phyloP scores from a whole-genome alignment of 2,329 filamentous ascomycete genomes.

The Fusarium irregulare region DNA sequence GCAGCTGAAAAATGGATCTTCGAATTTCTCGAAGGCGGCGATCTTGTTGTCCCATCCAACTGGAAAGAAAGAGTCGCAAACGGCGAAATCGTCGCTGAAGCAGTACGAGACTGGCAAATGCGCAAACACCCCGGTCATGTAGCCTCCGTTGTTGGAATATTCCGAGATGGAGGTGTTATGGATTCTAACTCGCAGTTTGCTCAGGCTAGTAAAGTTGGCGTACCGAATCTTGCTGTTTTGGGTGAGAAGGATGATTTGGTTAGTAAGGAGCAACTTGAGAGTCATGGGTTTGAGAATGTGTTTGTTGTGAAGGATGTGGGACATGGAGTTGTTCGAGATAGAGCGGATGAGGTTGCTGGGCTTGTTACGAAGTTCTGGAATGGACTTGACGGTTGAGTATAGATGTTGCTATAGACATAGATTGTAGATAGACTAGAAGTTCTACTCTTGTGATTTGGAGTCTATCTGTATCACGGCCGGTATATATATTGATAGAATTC shows the following conservation, averaged over 20 bases:
- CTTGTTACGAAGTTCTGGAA: slow-evolving; percentile 38
- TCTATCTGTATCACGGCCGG: too few species aligned
- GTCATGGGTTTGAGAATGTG: slow-evolving; percentile 37
- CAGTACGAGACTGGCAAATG: slow-evolving; percentile 61
- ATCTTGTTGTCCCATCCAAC: slow-evolving; percentile 54
- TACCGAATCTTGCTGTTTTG: slow-evolving; percentile 34
- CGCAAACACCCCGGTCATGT: slow-evolving; percentile 58
- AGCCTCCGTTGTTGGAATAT: slow-evolving; percentile 58
- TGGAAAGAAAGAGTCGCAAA: slow-evolving; percentile 56
- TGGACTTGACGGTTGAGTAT: background rate
- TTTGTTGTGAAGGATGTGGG: slow-evolving; percentile 30
- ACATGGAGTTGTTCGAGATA: slow-evolving; percentile 44
- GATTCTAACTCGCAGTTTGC: slow-evolving; percentile 47
- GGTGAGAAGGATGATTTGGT: slow-evolving; percentile 44
- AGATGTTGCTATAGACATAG: background rate
- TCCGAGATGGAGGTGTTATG: slow-evolving; percentile 58
- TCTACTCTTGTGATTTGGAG: too few species aligned
- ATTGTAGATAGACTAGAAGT: background rate
- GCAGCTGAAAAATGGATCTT: slow-evolving; percentile 52
- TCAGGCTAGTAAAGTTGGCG: slow-evolving; percentile 19
- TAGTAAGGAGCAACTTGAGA: slow-evolving; percentile 21
- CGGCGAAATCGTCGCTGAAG: slow-evolving; percentile 60
- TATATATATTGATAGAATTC: too few species aligned
- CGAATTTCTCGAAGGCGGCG: slow-evolving; percentile 56
- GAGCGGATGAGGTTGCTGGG: slow-evolving; percentile 33